Conservation (phyloP, 202 grass and related monocot genomes). For the Dendrocalamus latiflorus region DNA sequence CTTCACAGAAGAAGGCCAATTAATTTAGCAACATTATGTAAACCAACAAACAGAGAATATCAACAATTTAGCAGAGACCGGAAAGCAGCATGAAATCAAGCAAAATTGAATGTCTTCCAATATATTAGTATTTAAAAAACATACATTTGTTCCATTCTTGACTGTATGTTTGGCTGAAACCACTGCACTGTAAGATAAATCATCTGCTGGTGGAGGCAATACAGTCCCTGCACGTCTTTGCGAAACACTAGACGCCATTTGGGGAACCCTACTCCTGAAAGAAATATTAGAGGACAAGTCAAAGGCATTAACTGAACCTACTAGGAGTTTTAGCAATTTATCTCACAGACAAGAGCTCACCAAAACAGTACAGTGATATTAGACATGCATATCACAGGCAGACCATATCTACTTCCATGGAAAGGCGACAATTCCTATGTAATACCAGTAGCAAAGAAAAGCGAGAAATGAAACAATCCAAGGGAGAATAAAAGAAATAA, state of each 20-base stretch:
- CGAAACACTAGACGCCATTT: slow-evolving; percentile 71
- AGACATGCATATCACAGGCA: too few relatives aligned
- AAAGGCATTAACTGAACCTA: slow-evolving; percentile 13
- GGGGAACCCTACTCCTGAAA: slow-evolving; percentile 91
- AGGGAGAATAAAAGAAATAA: too few relatives aligned
- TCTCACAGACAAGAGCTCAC: background rate
- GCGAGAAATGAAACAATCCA: too few relatives aligned
- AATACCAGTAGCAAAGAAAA: too few relatives aligned
- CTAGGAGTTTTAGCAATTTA: background rate
- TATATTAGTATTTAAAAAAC: background rate
- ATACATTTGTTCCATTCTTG: slow-evolving; percentile 67
- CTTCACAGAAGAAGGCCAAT: slow-evolving; percentile 39
- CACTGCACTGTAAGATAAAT: slow-evolving; percentile 55
- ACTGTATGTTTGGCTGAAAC: slow-evolving; percentile 51
- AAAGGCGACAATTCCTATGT: background rate
- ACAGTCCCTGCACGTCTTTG: slow-evolving; percentile 67
- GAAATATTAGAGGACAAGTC: slow-evolving; percentile 20
- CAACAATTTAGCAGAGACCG: background rate
- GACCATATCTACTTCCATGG: background rate
- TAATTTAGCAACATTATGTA: background rate
- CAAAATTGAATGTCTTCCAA: background rate
- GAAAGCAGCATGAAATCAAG: background rate
- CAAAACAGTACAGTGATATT: background rate
- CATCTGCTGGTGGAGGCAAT: slow-evolving; percentile 77
- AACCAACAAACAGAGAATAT: slow-evolving; percentile 8